phyloP scores from a whole-genome alignment of 1,284 basidiomycete genomes.

The Cerrena zonata region DNA sequence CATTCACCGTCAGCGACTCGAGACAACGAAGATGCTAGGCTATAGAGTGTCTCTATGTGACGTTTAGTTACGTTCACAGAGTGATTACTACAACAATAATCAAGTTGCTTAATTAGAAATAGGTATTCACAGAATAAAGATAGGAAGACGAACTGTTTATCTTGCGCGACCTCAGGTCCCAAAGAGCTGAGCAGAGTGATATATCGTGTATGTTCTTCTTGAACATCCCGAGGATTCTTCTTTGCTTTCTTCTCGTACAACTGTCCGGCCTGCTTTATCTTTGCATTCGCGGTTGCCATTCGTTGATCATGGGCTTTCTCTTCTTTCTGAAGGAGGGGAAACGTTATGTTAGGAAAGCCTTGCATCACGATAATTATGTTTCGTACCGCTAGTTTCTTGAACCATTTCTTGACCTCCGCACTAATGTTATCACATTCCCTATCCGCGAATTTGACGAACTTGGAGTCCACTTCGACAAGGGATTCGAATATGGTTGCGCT shows the following conservation, averaged over 20 bases:
- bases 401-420: slow-evolving; percentile 73
- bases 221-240: slow-evolving; percentile 60
- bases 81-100: slow-evolving; percentile 51
- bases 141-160: slow-evolving; percentile 57
- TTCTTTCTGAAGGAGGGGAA: slow-evolving; percentile 52
- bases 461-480: slow-evolving; percentile 61
- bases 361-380: background rate
- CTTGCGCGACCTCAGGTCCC: slow-evolving; percentile 71
- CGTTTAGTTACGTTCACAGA: slow-evolving; percentile 54
- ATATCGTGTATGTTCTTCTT: slow-evolving; percentile 71
- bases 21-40: slow-evolving; percentile 56
- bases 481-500: slow-evolving; percentile 64
- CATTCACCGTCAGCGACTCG: slow-evolving; percentile 73
- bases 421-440: slow-evolving; percentile 65
- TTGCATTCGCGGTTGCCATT: slow-evolving; percentile 61
- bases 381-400: slow-evolving; percentile 70
- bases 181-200: slow-evolving; percentile 66
- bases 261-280: slow-evolving; percentile 71
- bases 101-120: background rate
- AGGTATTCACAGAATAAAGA: slow-evolving; percentile 4
- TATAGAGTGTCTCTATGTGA: slow-evolving; percentile 53
- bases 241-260: slow-evolving; percentile 73
- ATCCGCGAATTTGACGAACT: slow-evolving; percentile 67
- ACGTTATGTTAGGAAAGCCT: background rate
- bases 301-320: slow-evolving; percentile 71